Base-by-base conservation (phyloP, 257 asterid species). In the Prunella vulgaris region DNA sequence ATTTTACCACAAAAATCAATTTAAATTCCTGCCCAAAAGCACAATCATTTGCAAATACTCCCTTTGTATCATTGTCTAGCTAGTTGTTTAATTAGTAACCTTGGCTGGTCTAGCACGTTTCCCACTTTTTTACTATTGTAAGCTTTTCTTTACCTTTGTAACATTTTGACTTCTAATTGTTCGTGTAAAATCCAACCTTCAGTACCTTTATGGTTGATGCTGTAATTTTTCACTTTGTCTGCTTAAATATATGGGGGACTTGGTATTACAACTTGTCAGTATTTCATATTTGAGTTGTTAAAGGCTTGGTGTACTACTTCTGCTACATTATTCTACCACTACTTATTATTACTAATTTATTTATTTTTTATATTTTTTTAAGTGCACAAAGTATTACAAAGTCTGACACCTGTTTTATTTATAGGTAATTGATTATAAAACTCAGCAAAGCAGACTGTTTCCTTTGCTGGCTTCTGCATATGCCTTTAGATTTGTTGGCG, bases 381-480 rank as follows among this genome's bases (percentile, higher is more conserved):
- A 62, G 42, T 14, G 21, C 18, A 9, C 18, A 46, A 20, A 20
- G 6, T 60, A 24, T 42, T n/a, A 5, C 14, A 12, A 27, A 28
- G 38, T 52, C 38, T 42, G 60, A 15, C 62, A 13, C 59, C 64
- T 74, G 67, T 54, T 76, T 70, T 63, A 6, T 60, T 8, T 63
- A 10, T 66, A 93, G 99, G 96, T 94, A 77, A 86, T 93, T 77
- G 98, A 91, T 74, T 94, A 91, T 77, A 94, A 89, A 79, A 94
- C 99, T 71, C 98, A 94, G 80, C 98, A 94, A 75, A 91, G 72
- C 74, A 84, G 97, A 78, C 97, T 94, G 70, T 94, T 94, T 69
- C 99, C 97, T 42, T 81, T 94, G 84, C 81, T 94, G 77, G 99
- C 99, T 70, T 94, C 99, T 67, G 97, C 97, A 58, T 94, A 86